Percentiles rank a stretch among this genome's conserved stretches.
These are phyloP conservation scores for Aspergillus chevalieri DNA, from an alignment of 2,329 filamentous ascomycete species.

Conservation along the genomic window DNA sequence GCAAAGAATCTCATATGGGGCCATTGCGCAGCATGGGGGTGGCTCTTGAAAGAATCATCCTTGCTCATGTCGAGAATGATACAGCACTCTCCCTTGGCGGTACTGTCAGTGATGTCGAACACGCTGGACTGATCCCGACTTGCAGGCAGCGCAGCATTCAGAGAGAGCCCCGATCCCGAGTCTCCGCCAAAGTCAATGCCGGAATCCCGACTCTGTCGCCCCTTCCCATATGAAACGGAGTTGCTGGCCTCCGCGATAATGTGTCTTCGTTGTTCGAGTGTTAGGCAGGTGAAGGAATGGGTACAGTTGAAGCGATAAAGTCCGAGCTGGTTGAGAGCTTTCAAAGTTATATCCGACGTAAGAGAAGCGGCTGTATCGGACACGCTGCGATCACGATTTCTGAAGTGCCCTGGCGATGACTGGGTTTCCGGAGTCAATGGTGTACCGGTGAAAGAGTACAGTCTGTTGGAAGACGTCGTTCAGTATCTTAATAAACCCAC, in stretches of 20 bases:
- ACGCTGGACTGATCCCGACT: neutral
- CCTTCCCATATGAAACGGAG: constrained; percentile 20
- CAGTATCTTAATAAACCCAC: neutral
- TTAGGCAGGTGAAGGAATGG: constrained; percentile 44
- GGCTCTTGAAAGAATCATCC: constrained; percentile 30
- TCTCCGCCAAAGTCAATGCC: constrained; percentile 16
- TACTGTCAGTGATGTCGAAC: neutral
- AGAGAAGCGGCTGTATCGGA: neutral
- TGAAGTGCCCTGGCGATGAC: neutral
- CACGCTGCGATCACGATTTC: neutral
- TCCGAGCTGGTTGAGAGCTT: constrained; percentile 46
- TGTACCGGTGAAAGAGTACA: neutral
- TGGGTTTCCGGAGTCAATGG: neutral
- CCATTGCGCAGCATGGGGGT: constrained; percentile 26
- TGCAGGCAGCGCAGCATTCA: neutral
- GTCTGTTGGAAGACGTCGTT: neutral
- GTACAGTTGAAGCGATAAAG: constrained; percentile 37
- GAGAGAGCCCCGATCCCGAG: constrained; percentile 6
- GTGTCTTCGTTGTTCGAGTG: constrained; percentile 42
- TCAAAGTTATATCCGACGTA: constrained; percentile 29
- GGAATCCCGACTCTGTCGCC: constrained; percentile 9
- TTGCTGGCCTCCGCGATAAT: constrained; percentile 48
- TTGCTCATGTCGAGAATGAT: constrained; percentile 34
- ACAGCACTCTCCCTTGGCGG: constrained; percentile 9
- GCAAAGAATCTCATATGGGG: constrained; percentile 47